Conservation (phyloP, 345 rosid species). For the Microthlaspi erraticum region DNA sequence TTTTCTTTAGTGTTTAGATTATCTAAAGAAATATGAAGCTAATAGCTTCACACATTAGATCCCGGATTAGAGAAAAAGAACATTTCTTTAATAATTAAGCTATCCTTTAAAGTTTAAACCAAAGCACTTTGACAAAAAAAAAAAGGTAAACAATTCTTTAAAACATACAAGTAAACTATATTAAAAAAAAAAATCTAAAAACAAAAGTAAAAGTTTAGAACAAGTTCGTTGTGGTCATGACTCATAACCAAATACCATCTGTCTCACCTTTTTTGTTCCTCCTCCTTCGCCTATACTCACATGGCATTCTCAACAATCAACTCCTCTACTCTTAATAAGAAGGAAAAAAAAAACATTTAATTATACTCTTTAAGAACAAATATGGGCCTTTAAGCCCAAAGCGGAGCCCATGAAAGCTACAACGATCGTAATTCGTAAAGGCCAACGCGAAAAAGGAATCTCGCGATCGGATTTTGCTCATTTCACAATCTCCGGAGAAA, state of each 20-base stretch:
- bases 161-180: not conserved
- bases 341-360: too few relatives aligned
- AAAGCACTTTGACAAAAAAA: not conserved
- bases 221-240: conserved; percentile 2
- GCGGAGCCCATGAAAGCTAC: not conserved
- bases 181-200: not conserved
- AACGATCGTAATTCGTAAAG: not conserved
- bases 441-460: not conserved
- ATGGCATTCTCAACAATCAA: not conserved
- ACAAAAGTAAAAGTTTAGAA: not conserved
- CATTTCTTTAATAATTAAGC: not conserved
- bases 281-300: too few relatives aligned
- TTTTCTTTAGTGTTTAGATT: too few relatives aligned
- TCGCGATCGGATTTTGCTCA: not conserved
- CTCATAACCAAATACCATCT: conserved; percentile 5
- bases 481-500: not conserved
- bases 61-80: too few relatives aligned
- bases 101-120: conserved; percentile 1
- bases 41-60: too few relatives aligned
- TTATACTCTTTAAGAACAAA: too few relatives aligned
- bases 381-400: conserved; percentile 28
- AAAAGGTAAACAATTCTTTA: not conserved
- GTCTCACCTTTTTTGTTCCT: not conserved
- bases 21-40: too few relatives aligned
- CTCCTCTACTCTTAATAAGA: too few relatives aligned